Percentiles rank a stretch among this genome's conserved stretches.
Conservation (phyloP, 164 flowering plant species). For the Liquidambar formosana region DNA sequence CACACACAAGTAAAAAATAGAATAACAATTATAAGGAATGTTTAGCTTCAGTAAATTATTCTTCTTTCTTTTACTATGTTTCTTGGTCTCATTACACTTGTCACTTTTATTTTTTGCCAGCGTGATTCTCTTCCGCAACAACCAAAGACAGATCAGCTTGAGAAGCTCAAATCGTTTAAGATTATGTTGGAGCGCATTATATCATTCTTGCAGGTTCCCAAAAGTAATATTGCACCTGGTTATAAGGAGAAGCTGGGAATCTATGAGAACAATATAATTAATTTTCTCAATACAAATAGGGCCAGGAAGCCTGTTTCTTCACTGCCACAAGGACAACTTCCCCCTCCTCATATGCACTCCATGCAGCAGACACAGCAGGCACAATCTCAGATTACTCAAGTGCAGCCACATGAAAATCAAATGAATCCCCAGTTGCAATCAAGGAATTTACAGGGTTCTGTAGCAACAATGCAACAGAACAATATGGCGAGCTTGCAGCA, state of each 20-base stretch:
- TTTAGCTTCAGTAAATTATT: not conserved
- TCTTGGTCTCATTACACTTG: not conserved
- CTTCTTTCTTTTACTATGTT: not conserved
- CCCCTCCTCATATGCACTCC: conserved; percentile 47
- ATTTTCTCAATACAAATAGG: conserved; percentile 44
- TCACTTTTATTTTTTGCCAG: conserved; percentile 34
- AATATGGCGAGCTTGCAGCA: conserved; percentile 46
- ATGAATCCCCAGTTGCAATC: conserved; percentile 66
- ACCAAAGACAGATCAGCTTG: conserved; percentile 59
- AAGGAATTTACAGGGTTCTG: conserved; percentile 45
- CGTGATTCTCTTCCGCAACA: conserved; percentile 61
- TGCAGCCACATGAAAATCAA: conserved; percentile 65
- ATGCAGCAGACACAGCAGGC: conserved; percentile 51
- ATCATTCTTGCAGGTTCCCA: conserved; percentile 45
- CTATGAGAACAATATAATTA: conserved; percentile 68
- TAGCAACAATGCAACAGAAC: conserved; percentile 47
- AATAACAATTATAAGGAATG: not conserved
- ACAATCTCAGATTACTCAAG: conserved; percentile 53
- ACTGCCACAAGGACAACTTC: conserved; percentile 55
- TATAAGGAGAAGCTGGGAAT: conserved; percentile 53
- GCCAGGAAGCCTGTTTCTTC: conserved; percentile 49
- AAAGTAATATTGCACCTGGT: conserved; percentile 31
- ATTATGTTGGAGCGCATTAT: conserved; percentile 57
- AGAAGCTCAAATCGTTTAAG: conserved; percentile 52
- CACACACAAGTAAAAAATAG: not conserved